Evolutionary conservation across 495 filamentous ascomycete species (phyloP), one percentile per base, ranked within the genome.

Genomic region (Podospora pseudoanserina): DNA sequence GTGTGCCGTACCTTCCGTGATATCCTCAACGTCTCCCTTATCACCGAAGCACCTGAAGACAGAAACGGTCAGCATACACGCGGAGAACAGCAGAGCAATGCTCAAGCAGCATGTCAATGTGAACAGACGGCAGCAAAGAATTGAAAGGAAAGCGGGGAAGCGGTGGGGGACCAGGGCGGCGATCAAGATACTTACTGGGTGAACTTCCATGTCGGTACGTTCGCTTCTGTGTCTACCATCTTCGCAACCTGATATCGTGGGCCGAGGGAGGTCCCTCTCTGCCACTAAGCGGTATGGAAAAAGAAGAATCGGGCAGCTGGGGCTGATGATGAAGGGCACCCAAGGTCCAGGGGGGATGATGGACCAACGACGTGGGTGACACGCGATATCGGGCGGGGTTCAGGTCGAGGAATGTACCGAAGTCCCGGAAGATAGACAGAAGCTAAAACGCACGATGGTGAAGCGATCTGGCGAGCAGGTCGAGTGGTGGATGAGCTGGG

Each of bases 11-110:
- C 94, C 94, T 92, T 99, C 95, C 83, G 95, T 99, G 72, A 99
- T 99, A 83, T 99, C 95, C 80, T 99, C 95, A 71, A 98, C 96
- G 82, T 99, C 95, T 68, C 95, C 95, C 84, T 99, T 99, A 84
- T 99, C 95, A 78, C 95, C 95, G 81, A 99, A 99, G 85, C 95
- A 99, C 84, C 94, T 98, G 71, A 58, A 63, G 49, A 18, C 30
- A 3, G 16, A 30, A 19, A 58, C 56, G 53, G 68, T 76, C 32
- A 73, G 72, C 23, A 59, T 66, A 27, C 54, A 49, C 13, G 15
- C 39, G 13, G 30, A 49, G 39, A 49, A 13, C 39, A 16, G 2
- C 9, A 49, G 6, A 11, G 15, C 13, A 16, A 16, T 13, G 6
- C 39, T 13, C 39, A 49, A 16, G 39, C 39, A 49, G 39, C 6